Conservation (phyloP, 1,284 basidiomycete genomes). For the Athelia sp. region DNA sequence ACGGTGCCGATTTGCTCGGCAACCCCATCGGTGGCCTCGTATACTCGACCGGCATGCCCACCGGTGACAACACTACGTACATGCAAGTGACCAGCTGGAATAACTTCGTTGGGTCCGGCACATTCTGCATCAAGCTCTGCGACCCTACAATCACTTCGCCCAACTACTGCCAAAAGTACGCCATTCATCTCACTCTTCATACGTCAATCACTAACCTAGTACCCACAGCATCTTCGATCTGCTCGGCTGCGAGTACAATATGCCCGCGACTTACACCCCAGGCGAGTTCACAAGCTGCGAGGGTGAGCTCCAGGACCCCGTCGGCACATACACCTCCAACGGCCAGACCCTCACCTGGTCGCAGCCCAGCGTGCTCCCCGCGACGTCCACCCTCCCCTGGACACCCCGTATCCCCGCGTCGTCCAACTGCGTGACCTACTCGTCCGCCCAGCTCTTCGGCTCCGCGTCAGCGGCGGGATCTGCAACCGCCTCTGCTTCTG, state of each 20-base stretch:
- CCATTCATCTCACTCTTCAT: neutral
- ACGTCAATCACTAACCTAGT: neutral
- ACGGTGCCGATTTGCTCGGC: conserved; percentile 40
- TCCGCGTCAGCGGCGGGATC: neutral
- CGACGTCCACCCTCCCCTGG: conserved; percentile 2
- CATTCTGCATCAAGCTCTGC: conserved; percentile 22
- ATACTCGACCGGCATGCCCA: conserved; percentile 30
- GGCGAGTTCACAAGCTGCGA: conserved; percentile 41
- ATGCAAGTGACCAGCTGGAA: conserved; percentile 2
- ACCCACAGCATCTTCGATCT: conserved; percentile 35
- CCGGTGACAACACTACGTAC: neutral
- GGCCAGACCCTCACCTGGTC: conserved; percentile 2
- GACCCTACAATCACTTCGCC: conserved; percentile 37
- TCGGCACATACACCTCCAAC: conserved; percentile 2
- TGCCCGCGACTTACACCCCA: conserved; percentile 42
- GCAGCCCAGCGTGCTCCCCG: neutral
- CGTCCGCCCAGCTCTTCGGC: neutral
- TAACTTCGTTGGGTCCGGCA: conserved; percentile 4
- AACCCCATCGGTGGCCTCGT: conserved; percentile 51
- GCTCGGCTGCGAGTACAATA: conserved; percentile 46
- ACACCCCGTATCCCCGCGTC: conserved; percentile 2
- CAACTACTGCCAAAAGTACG: conserved; percentile 37
- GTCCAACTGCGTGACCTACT: conserved; percentile 2
- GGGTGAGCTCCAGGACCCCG: conserved; percentile 19
- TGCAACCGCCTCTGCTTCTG: neutral